Evolutionary conservation across 2,329 filamentous ascomycete genomes (phyloP).

Genomic region (Drechslerella dactyloides): DNA sequence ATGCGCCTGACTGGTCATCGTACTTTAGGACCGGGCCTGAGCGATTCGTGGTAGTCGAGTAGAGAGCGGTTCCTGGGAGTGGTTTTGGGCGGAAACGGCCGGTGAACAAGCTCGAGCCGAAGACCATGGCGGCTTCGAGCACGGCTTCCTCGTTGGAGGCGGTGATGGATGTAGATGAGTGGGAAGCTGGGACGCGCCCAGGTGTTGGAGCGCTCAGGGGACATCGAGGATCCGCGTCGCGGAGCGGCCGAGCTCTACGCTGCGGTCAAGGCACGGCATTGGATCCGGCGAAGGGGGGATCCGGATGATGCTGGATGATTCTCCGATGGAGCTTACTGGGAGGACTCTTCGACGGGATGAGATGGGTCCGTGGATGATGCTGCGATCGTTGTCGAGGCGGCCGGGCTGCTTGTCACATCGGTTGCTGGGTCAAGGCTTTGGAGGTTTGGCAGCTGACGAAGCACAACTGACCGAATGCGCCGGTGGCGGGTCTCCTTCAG

Average conservation of each 20-base stretch:
- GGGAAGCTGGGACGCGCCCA: neutral
- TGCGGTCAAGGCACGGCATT: slow-evolving; percentile 13
- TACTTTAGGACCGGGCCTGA: slow-evolving; percentile 40
- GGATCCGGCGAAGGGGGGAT: neutral
- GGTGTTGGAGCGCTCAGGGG: slow-evolving; percentile 10
- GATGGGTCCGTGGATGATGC: neutral
- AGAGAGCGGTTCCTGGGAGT: slow-evolving; percentile 38
- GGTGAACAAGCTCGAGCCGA: slow-evolving; percentile 25
- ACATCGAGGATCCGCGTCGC: slow-evolving; percentile 38
- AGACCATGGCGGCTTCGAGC: slow-evolving; percentile 17
- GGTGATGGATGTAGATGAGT: neutral
- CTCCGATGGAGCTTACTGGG: too few species aligned
- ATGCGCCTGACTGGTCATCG: slow-evolving; percentile 41
- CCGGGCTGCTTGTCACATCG: neutral
- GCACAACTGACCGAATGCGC: slow-evolving; percentile 22
- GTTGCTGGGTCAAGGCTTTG: neutral
- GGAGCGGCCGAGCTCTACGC: neutral
- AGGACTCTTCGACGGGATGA: neutral
- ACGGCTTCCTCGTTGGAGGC: neutral
- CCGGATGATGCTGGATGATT: neutral
- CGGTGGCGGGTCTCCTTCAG: slow-evolving; percentile 1
- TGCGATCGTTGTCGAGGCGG: neutral
- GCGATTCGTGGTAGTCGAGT: slow-evolving; percentile 35
- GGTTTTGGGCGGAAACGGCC: slow-evolving; percentile 45
- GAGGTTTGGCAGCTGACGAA: slow-evolving; percentile 27